phyloP scores from a whole-genome alignment of 495 filamentous ascomycete genomes.

The Oidiodendron maius region DNA sequence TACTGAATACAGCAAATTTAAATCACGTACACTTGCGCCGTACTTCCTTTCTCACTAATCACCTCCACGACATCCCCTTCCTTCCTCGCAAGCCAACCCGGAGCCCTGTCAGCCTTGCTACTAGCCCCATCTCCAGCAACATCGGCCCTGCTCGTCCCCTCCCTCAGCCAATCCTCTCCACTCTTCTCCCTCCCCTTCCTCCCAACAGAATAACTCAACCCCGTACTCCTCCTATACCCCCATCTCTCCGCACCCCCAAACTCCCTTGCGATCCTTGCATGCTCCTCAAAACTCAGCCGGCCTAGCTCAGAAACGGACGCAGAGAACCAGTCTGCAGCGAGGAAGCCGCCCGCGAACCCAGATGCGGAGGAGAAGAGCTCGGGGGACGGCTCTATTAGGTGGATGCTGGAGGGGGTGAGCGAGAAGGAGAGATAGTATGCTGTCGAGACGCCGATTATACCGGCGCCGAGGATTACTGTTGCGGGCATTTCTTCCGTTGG shows the following conservation, averaged over 20 bases:
- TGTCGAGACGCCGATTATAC: slow-evolving; percentile 74
- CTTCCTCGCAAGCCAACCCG: slow-evolving; percentile 54
- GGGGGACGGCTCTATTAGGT: slow-evolving; percentile 61
- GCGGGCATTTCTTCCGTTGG: background rate
- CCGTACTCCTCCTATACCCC: slow-evolving; percentile 62
- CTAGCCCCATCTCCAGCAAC: slow-evolving; percentile 34
- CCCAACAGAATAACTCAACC: slow-evolving; percentile 44
- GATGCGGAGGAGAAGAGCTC: slow-evolving; percentile 67
- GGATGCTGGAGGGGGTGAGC: slow-evolving; percentile 48
- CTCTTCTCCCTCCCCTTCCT: slow-evolving; percentile 18
- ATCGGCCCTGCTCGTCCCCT: slow-evolving; percentile 57
- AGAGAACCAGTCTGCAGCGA: slow-evolving; percentile 69
- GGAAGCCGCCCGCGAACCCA: slow-evolving; percentile 67
- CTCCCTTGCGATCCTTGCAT: slow-evolving; percentile 55
- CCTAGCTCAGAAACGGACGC: slow-evolving; percentile 50
- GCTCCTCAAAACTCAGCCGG: slow-evolving; percentile 62
- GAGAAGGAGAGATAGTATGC: slow-evolving; percentile 66
- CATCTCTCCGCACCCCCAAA: slow-evolving; percentile 56
- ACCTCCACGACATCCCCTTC: slow-evolving; percentile 49
- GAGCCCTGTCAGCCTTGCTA: slow-evolving; percentile 19
- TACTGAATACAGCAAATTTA: background rate
- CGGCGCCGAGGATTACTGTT: slow-evolving; percentile 71
- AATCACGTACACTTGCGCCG: slow-evolving; percentile 56
- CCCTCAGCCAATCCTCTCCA: slow-evolving; percentile 56
- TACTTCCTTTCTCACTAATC: slow-evolving; percentile 55